Evolutionary conservation across 1,139 yeast species (phyloP).

Genomic region (Geotrichum restrictum): DNA sequence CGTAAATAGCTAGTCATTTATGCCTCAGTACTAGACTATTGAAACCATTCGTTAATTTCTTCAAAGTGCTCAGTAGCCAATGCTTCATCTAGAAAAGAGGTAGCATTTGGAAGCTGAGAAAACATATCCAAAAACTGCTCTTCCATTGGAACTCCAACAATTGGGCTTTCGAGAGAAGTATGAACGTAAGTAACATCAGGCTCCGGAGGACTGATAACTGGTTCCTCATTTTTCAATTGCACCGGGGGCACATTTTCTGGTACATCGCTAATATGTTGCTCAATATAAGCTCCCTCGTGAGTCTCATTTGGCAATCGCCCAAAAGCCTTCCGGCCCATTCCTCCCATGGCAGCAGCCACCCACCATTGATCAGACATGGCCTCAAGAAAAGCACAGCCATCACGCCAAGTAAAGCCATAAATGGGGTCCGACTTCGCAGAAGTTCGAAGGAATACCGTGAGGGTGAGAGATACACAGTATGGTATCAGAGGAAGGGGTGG

Average conservation of each 20-base stretch:
- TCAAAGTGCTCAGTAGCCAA: conserved; percentile 32
- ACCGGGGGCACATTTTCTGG: no score
- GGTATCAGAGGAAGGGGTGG: conserved; percentile 39
- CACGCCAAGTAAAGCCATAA: conserved; percentile 34
- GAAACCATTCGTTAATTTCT: conserved; percentile 22
- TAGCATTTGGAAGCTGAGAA: conserved; percentile 39
- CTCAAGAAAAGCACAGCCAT: conserved; percentile 33
- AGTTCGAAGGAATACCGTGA: conserved; percentile 38
- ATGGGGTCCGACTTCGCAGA: conserved; percentile 34
- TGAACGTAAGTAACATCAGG: neutral
- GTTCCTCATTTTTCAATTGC: neutral
- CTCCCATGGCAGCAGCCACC: conserved; percentile 41
- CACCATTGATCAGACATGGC: conserved; percentile 37
- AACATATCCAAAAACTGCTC: conserved; percentile 37
- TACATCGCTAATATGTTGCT: no score
- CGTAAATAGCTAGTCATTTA: no score
- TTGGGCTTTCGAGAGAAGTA: neutral
- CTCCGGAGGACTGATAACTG: neutral
- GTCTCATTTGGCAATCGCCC: conserved; percentile 28
- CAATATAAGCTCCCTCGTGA: neutral
- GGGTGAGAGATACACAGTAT: conserved; percentile 36
- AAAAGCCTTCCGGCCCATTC: conserved; percentile 38
- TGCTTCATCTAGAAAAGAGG: conserved; percentile 38
- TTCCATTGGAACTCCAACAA: conserved; percentile 26
- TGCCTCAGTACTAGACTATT: neutral